Base-by-base conservation (phyloP, 371 early-diverging fungal genomes). In the Amoeboradix gromovi region DNA sequence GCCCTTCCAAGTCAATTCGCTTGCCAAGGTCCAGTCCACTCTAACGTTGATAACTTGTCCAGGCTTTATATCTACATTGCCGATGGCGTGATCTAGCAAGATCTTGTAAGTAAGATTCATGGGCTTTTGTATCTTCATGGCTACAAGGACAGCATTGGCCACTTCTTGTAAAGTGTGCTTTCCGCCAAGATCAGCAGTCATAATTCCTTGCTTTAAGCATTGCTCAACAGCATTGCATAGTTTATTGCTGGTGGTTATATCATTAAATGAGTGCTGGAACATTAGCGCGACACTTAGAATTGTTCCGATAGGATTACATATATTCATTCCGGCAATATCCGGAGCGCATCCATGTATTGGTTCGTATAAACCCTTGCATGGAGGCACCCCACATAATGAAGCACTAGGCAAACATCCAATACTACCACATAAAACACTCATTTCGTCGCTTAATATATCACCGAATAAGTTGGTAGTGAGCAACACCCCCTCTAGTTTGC, bases 301-400 rank as follows among this genome's bases (percentile, higher is more conserved):
- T 69, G 95, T 91, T 66, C 93, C 97, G 31, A 94, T 84, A 12
- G 97, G 97, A 78, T 96, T 96, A 69, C 92, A 92, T 71, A 92
- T 84, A 78, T 77, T 79, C 78, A 91, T 83, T 65, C 94, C 94
- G 32, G 96, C 93, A 79, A 95, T 92, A 77, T 95, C 96, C 48
- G 96, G 96, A 0, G 96, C 94, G 30, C 90, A 90, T 31, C 96
- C 96, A 78, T 95, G 96, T 73, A 94, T 94, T 30, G 96, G 96
- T 78, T 95, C 96, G 74, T 93, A 95, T 69, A 95, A 74, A 75
- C 80, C 79, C 72, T 80, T 81, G 70, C 84, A 82, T 71, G 84
- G 81, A 29, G 89, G 89, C 66, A 89, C 82, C 29, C 90, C 89
- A 73, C 77, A 86, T 75, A 95, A 80, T 68, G 86, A 85, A 1